Conservation (phyloP, 768 basidiomycete species). For the Mycena latifolia region DNA sequence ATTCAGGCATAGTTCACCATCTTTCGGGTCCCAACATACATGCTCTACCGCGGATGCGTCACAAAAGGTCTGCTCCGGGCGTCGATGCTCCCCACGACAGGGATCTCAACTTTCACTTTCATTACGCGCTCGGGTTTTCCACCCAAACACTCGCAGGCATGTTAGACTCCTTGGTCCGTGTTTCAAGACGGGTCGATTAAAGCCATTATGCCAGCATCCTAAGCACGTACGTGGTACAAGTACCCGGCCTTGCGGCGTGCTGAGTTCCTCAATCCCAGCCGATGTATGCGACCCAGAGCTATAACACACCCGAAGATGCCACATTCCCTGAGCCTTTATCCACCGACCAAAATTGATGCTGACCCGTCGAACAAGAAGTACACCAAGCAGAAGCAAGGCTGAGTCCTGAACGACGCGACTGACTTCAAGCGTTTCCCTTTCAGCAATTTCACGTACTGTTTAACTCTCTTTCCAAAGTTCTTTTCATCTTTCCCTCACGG, state of each 20-base stretch:
- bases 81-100: slow-evolving; percentile 77
- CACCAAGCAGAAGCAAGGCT: too few relatives aligned
- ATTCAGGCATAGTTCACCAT: slow-evolving; percentile 89
- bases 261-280: slow-evolving; percentile 74
- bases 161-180: slow-evolving; percentile 91
- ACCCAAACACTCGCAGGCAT: slow-evolving; percentile 85
- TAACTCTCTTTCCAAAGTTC: too few relatives aligned
- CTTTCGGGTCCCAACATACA: slow-evolving; percentile 91
- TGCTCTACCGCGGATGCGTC: slow-evolving; percentile 85
- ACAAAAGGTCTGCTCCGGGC: slow-evolving; percentile 81
- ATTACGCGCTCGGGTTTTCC: slow-evolving; percentile 77
- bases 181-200: slow-evolving; percentile 88
- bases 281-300: slow-evolving; percentile 66
- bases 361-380: too few relatives aligned
- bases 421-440: too few relatives aligned
- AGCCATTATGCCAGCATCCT: slow-evolving; percentile 85
- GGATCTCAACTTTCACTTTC: slow-evolving; percentile 79
- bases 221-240: slow-evolving; percentile 68
- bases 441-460: too few relatives aligned
- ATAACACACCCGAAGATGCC: slow-evolving; percentile 78
- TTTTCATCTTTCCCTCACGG: too few relatives aligned
- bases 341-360: too few relatives aligned
- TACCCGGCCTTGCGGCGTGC: slow-evolving; percentile 66
- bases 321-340: slow-evolving; percentile 73
- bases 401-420: too few relatives aligned